Evolutionary conservation across 768 basidiomycete species (phyloP), one percentile per base, ranked within the genome.

Genomic region (Suillus hirtellus): DNA sequence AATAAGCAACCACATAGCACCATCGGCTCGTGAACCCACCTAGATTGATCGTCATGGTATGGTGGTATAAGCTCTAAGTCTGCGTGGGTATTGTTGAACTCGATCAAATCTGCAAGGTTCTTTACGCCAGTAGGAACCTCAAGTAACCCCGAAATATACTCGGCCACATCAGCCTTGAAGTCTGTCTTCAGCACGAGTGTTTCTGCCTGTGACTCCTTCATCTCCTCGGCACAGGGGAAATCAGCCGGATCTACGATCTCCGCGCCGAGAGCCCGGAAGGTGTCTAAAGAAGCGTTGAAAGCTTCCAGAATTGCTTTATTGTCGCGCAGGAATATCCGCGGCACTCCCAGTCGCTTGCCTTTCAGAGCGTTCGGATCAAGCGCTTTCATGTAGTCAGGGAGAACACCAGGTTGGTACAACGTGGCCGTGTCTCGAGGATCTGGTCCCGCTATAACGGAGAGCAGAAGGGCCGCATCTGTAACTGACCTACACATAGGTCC

Each of bases 231-330:
- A 38, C 81, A 81, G 0, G 86, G 82, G 17, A 89, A 73, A 63
- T 89, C 85, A 1, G 86, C 84, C 1, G 87, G 86, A 68, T 90
- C 88, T 8, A 89, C 78, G 4, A 90, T 76, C 1, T 70, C 74
- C 17, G 81, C 82, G 12, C 81, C 84, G 9, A 81, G 71, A 2
- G 63, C 59, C 40, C 74, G 71, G 46, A 84, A 72, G 9, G 72
- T 69, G 44, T 74, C 75, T 27, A 84, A 64, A 3, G 80, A 76
- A 17, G 69, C 73, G 15, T 80, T 71, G 68, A 84, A 84, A 8
- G 75, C 70, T 6, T 77, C 64, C 7, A 76, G 60, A 43, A 77
- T 71, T 21, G 70, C 59, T 9, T 65, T n/a, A 37, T 71, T 46
- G 1, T 68, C 64, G 24, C 64, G 64, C n/a, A 73, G 59, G 59